Evolutionary conservation across 1,284 basidiomycete species (phyloP).

Genomic region (Trichosporon sp.): DNA sequence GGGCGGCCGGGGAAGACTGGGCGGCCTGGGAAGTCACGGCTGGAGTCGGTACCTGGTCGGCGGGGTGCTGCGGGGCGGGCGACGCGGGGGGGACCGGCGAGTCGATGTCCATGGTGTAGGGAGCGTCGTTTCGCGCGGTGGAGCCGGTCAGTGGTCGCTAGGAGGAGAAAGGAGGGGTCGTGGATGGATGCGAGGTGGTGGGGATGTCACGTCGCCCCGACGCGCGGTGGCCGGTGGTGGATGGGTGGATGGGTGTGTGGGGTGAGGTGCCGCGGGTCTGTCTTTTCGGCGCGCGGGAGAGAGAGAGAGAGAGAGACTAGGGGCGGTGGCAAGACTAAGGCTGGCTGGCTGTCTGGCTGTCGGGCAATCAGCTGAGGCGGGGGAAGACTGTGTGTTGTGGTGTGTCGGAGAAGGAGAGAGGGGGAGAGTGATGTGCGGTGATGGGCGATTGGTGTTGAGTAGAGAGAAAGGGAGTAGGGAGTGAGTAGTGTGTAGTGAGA

Average conservation of each 20-base stretch:
- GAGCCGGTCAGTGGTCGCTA: neutral
- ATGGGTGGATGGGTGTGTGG: slow-evolving; percentile 18
- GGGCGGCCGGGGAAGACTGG: neutral
- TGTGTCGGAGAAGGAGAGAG: neutral
- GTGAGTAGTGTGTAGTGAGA: neutral
- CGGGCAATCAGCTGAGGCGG: neutral
- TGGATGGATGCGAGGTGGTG: slow-evolving; percentile 8
- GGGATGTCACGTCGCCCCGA: slow-evolving; percentile 16
- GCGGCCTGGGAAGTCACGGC: slow-evolving; percentile 5
- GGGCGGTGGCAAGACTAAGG: slow-evolving; percentile 9
- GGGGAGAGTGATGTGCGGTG: neutral
- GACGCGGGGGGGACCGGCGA: slow-evolving; percentile 26
- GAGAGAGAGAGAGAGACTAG: neutral
- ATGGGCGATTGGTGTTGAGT: neutral
- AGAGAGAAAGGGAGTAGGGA: neutral
- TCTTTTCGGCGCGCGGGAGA: neutral
- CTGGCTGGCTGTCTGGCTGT: neutral
- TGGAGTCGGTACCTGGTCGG: slow-evolving; percentile 8
- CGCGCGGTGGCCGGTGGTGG: neutral
- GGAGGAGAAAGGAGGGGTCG: neutral
- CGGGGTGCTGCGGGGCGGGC: slow-evolving; percentile 20
- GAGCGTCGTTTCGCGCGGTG: slow-evolving; percentile 8
- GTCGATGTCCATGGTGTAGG: slow-evolving; percentile 31
- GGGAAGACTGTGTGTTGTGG: neutral
- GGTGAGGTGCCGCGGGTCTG: slow-evolving; percentile 7